A percentile compares a stretch with the other conserved stretches of the same genome.
Conservation (phyloP, 1,284 basidiomycete genomes). For the Tetrapyrgos nigripes region DNA sequence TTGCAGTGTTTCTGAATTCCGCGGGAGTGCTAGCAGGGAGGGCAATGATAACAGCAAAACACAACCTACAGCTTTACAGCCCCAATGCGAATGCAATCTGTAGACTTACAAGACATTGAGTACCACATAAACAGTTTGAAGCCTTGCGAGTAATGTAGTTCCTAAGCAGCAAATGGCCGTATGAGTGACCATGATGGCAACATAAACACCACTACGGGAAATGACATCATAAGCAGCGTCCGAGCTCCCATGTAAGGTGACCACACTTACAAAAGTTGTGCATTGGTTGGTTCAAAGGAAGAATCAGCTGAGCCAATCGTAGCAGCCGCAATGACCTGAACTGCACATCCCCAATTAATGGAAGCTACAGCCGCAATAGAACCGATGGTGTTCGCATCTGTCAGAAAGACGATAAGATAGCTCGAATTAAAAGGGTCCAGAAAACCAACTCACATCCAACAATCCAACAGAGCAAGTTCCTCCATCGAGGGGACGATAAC, state of each 20-base stretch:
- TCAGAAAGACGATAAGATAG: neutral
- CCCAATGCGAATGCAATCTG: neutral
- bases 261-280: conserved; percentile 61
- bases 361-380: conserved; percentile 73
- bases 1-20: conserved; percentile 69
- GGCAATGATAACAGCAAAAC: conserved; percentile 76
- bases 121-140: conserved; percentile 75
- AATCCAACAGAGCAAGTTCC: conserved; percentile 76
- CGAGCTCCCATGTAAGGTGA: neutral
- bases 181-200: conserved; percentile 62
- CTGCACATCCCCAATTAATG: conserved; percentile 78
- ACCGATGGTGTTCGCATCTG: conserved; percentile 78
- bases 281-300: conserved; percentile 58
- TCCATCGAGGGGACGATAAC: conserved; percentile 65
- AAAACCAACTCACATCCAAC: conserved; percentile 67
- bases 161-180: conserved; percentile 69
- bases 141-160: conserved; percentile 67
- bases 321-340: conserved; percentile 73
- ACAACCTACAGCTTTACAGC: conserved; percentile 51
- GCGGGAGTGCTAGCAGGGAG: conserved; percentile 74
- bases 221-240: no score
- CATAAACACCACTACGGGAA: conserved; percentile 63
- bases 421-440: conserved; percentile 4
- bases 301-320: conserved; percentile 59
- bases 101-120: conserved; percentile 68